Base-by-base conservation (phyloP, 352 stramenopile species). In the Elongisporangium anandrum region DNA sequence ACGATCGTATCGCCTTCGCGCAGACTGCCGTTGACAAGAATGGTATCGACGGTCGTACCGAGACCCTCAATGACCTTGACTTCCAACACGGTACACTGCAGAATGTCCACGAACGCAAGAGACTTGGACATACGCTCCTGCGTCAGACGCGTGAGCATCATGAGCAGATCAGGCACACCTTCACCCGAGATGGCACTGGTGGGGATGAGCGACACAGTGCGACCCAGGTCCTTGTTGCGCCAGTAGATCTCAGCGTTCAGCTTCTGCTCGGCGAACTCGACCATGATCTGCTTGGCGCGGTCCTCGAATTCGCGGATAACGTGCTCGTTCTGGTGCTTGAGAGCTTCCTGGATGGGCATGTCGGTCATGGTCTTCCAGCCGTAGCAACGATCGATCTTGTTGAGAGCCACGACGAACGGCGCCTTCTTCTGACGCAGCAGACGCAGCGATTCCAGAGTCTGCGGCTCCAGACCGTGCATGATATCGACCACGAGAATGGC, bases 401-500 rank as follows among this genome's bases (percentile, higher is more conserved):
- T 99, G 23, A 99, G 84, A 19, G 98, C 98, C 22, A 99, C 94
- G 16, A 99, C 92, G 66, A 99, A 99, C 19, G 98, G 98, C 39
- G 97, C 98, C 53, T 92, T 87, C 68, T 98, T 97, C 49, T 96
- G 87, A 13, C 85, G 81, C 47, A 99, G 75, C 75, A 99, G 87
- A n/a, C 97, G 96, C 24, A 99, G 77, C 73, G 95, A 99, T 70
- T 99, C 98, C 64, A 99, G 95, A 20, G 98, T 99, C 75, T 99
- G 97, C 52, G 95, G 97, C 81, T 99, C 97, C 8, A 99, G 79
- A 63, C 96, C 97, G 85, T 99, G 97, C 97, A 99, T 99, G 53
- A 99, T 97, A 78, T 99, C 98, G 3, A 99, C 92, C 3, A 99
- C 98, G 9, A 99, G 71, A 68, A 99, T 99, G n/a, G 97, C 97